Evolutionary conservation across 768 basidiomycete species (phyloP), one percentile per base, ranked within the genome.

Genomic region (Grammothele lineata): DNA sequence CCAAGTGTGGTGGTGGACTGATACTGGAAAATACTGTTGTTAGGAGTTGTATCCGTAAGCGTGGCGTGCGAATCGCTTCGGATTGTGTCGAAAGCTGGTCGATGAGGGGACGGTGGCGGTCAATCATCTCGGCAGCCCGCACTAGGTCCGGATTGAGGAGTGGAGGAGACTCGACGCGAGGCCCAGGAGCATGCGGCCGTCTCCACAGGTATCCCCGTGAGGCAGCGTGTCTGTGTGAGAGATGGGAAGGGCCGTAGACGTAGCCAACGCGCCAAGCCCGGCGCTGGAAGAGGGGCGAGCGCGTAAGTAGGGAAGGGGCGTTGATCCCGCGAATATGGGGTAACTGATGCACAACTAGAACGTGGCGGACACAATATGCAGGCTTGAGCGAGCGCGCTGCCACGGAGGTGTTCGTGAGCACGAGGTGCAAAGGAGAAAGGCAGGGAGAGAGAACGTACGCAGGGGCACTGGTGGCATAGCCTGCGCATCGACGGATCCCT

Each of bases 61-160:
- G 80, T 82, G 26, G 69, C 64, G 36, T 63, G 70, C 18, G 82
- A 80, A 48, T 80, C 76, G 47, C 73, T 79, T 18, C 72, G 71
- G 25, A 60, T 48, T 18, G 78, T 48, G 19, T 34, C 59, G 40
- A 35, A 67, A 58, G 46, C 64, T 61, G 43, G 56, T 25, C 44
- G 46, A 7, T 19, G 36, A 9, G 51, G 48, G 40, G 67, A 45
- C 12, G 62, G 62, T 26, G 59, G 51, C n/a, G 51, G 51, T 12
- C 33, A 43, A 43, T 50, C 45, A 35, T 30, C 5, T 39, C 48
- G 4, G 35, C 45, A 17, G 32, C 41, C 18, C 52, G 52, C 25
- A 76, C 76, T 37, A 86, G 68, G 51, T 88, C 83, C 7, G 87
- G 87, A 56, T 90, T 88, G 43, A 88, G 87, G 60, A 88, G 90